These are phyloP conservation scores for Fusarium sp. DNA, from an alignment of 2,329 filamentous ascomycete species.

Conservation along the genomic window DNA sequence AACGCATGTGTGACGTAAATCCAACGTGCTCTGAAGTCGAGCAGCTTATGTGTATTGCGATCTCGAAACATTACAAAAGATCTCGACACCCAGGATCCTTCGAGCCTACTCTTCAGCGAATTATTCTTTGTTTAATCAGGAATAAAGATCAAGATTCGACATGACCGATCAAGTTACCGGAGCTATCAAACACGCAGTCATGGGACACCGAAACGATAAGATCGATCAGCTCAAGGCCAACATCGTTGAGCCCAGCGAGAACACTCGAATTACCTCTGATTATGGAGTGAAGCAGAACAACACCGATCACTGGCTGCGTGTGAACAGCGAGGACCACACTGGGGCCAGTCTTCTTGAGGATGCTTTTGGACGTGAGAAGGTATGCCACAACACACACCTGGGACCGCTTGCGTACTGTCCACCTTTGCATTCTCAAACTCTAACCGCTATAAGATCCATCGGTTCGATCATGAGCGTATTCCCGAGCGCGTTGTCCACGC, in stretches of 20 bases:
- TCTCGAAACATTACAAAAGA: not conserved
- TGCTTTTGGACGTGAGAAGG: constrained; percentile 76
- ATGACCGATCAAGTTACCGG: constrained; percentile 42
- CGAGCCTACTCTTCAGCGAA: fast-evolving
- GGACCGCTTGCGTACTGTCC: not conserved
- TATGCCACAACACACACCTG: constrained; percentile 40
- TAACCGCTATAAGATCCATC: constrained; percentile 62
- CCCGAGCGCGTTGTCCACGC: constrained; percentile 75
- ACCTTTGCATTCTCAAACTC: not conserved
- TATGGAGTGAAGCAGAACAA: constrained; percentile 77
- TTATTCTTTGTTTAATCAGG: not conserved
- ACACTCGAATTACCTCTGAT: constrained; percentile 75
- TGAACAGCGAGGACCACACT: constrained; percentile 66
- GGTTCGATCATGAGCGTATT: constrained; percentile 72
- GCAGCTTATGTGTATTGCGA: not conserved
- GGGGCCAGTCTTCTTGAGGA: constrained; percentile 78
- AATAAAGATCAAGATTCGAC: not conserved
- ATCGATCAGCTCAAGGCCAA: constrained; percentile 65
- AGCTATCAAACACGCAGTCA: constrained; percentile 51
- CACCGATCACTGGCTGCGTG: constrained; percentile 80
- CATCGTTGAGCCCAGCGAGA: constrained; percentile 65
- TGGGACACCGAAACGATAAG: constrained; percentile 60
- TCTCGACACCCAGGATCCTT: fast-evolving
- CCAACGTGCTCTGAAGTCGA: not conserved
- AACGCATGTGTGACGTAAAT: constrained; percentile 36